Conservation (phyloP, 805 yeast genomes). For the Tetrapisispora namnaoensis region DNA sequence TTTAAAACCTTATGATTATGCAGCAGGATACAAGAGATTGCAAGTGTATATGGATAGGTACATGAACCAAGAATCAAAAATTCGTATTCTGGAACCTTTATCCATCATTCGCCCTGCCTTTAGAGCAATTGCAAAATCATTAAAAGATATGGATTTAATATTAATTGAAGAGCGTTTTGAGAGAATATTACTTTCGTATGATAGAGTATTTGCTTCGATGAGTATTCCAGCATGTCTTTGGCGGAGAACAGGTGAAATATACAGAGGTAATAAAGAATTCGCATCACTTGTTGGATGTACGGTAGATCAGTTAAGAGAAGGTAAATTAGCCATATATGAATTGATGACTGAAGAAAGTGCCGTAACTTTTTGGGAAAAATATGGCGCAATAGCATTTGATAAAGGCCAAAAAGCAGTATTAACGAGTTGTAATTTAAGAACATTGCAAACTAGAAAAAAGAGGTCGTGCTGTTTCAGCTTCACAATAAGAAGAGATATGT, state of each 20-base stretch:
- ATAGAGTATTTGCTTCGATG: constrained; percentile 92
- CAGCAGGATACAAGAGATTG: constrained; percentile 82
- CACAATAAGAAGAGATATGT: constrained; percentile 84
- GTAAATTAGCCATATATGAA: constrained; percentile 85
- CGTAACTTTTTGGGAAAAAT: constrained; percentile 95
- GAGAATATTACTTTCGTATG: constrained; percentile 85
- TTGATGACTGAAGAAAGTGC: constrained; percentile 93
- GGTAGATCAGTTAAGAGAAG: constrained; percentile 86
- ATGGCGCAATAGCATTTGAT: constrained; percentile 92
- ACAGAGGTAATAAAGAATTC: constrained; percentile 90
- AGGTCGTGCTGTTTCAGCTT: constrained; percentile 89
- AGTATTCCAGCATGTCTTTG: constrained; percentile 96
- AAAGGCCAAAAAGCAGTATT: constrained; percentile 91
- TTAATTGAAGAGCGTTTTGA: constrained; percentile 91
- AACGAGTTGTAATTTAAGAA: constrained; percentile 80
- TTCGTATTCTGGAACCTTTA: constrained; percentile 76
- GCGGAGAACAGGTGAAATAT: constrained; percentile 95
- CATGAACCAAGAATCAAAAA: constrained; percentile 76
- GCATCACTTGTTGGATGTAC: constrained; percentile 85
- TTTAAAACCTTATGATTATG: constrained; percentile 86
- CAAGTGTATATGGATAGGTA: constrained; percentile 88
- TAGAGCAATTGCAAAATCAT: constrained; percentile 79
- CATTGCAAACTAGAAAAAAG: constrained; percentile 70
- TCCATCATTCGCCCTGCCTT: constrained; percentile 86
- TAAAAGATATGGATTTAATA: constrained; percentile 84